A percentile compares a stretch with the other conserved stretches of the same genome.
phyloP scores from a whole-genome alignment of 176 grass and related monocot species.

The Carex kokanica region DNA sequence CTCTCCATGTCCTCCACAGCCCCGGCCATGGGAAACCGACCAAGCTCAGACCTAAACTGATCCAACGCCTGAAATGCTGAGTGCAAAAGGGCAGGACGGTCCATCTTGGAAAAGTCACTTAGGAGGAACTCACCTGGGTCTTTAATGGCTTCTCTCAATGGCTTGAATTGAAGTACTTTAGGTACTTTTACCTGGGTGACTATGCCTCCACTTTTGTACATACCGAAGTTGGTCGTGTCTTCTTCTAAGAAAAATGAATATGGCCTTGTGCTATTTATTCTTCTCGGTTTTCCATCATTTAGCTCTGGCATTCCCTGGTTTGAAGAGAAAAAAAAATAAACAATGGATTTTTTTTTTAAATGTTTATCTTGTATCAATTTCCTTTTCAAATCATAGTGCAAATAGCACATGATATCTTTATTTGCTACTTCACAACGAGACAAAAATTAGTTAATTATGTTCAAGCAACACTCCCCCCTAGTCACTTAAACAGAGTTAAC shows the following conservation, averaged over 20 bases:
- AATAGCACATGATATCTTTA: neutral
- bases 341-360: neutral
- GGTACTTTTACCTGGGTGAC: conserved; percentile 86
- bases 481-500: neutral
- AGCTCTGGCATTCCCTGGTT: conserved; percentile 65
- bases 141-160: conserved; percentile 68
- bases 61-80: conserved; percentile 91
- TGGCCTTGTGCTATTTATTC: conserved; percentile 76
- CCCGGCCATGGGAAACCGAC: conserved; percentile 65
- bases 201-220: conserved; percentile 70
- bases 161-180: conserved; percentile 79
- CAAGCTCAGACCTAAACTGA: conserved; percentile 58
- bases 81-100: conserved; percentile 72
- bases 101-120: conserved; percentile 91
- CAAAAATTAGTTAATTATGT: neutral
- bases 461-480: neutral
- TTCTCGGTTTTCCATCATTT: conserved; percentile 87
- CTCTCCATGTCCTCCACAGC: conserved; percentile 58
- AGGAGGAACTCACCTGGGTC: conserved; percentile 93
- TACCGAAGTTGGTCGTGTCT: conserved; percentile 70
- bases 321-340: neutral
- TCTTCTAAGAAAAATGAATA: conserved; percentile 82
- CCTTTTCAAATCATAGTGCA: neutral
- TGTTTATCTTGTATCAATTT: neutral
- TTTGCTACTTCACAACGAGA: neutral